These are phyloP conservation scores for Annulohypoxylon stygium DNA, from an alignment of 495 filamentous ascomycete genomes.

Conservation along the genomic window DNA sequence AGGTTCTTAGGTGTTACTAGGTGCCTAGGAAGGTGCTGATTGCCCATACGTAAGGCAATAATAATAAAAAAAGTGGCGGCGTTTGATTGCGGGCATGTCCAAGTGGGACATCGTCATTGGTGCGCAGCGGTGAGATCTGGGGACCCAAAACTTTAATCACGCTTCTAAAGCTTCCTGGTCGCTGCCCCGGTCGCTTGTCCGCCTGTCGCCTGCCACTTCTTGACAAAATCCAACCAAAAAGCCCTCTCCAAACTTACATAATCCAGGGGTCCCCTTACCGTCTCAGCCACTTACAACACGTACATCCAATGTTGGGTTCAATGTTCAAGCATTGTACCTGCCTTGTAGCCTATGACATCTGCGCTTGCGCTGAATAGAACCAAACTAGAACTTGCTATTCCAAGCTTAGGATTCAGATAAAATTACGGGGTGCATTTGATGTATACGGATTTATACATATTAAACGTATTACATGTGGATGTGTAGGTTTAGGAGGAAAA, in stretches of 20 bases:
- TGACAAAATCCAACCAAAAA: neutral
- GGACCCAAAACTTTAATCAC: conserved; percentile 44
- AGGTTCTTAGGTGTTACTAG: no score
- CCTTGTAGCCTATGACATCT: conserved; percentile 3
- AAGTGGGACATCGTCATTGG: conserved; percentile 46
- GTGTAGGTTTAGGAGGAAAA: conserved; percentile 5
- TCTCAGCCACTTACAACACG: conserved; percentile 16
- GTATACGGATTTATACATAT: conserved; percentile 1
- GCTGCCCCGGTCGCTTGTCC: neutral
- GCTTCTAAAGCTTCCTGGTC: conserved; percentile 10
- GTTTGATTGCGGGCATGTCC: conserved; percentile 42
- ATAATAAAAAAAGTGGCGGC: conserved; percentile 39
- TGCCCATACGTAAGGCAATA: conserved; percentile 10
- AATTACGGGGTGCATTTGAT: neutral
- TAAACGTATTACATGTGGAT: neutral
- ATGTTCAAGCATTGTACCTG: neutral
- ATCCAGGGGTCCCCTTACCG: conserved; percentile 28
- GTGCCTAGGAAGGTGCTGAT: neutral
- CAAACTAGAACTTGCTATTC: neutral
- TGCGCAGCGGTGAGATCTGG: conserved; percentile 49
- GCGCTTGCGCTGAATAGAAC: conserved; percentile 5
- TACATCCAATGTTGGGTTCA: conserved; percentile 5
- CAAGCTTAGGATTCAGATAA: neutral
- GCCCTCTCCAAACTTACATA: conserved; percentile 13
- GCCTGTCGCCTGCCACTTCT: conserved; percentile 4